Evolutionary conservation across 768 basidiomycete species (phyloP), one percentile per base, ranked within the genome.

Genomic region (Hericium erinaceus): DNA sequence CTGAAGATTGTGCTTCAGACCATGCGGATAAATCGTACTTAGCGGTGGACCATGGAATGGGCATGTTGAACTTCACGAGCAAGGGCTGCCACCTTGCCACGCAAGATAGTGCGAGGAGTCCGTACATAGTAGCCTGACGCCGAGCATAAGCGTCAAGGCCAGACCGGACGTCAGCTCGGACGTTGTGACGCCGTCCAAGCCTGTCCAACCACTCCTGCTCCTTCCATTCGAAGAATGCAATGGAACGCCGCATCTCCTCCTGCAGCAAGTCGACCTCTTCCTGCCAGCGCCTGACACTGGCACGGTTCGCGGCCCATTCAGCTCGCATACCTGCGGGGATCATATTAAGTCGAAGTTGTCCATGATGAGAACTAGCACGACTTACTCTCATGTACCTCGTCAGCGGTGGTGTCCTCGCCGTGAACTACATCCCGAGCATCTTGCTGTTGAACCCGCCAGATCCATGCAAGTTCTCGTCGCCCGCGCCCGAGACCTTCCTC

Each of bases 221-320:
- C 22, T 57, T 61, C 67, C 65, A 66, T 22, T 51, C 38, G 4
- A 67, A 64, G 52, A 60, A 71, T 7, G 20, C 52, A 2, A 65
- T 2, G 0, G 57, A 39, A 0, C 68, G 60, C 1, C 66, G 49
- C 71, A 71, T 72, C 56, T 72, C 71, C 55, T 70, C 62, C 10
- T 33, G 15, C 8, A 61, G 18, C 2, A 60, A 54, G 18, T 44
- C 10, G 9, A 53, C 46, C 26, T 63, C 60, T 41, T 63, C 62
- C 15, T 39, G 20, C 62, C 62, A 63, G 1, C 62, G 33, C 10
- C 51, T 33, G 6, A 37, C 38, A 2, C 62, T 51, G 10, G 62
- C 62, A 18, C 48, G 48, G 9, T 37, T 12, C 54, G 46, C 48
- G 9, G 46, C 48, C 60, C 61, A 62, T 37, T 62, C 59, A n/a